Evolutionary conservation across 495 filamentous ascomycete genomes (phyloP), one percentile per base, ranked within the genome.

Genomic region (Neurospora intermedia): DNA sequence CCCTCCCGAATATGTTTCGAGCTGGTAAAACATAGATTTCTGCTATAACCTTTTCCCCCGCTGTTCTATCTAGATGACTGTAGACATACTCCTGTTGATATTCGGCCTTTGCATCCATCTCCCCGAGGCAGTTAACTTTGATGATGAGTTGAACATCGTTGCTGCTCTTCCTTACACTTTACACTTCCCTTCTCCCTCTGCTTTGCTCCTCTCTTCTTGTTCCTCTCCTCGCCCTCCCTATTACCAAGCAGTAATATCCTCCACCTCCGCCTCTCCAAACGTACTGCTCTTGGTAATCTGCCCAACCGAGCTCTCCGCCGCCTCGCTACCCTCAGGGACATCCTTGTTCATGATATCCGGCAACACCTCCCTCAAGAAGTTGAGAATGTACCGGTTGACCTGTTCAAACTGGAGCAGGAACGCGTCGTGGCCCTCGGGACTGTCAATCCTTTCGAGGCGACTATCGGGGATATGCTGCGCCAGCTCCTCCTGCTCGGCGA

Each of bases 321-420:
- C 82, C 16, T 79, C 83, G 16, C 80, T 86, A 18, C 54, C 54
- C 27, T 35, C 27, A 10, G 84, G 83, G 7, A 83, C 87, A 38
- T 88, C 84, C 74, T 86, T 86, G 42, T 84, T 82, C 92, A 97
- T 97, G 71, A 98, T 92, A 75, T 97, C 91, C 5, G 94, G 93
- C 69, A 98, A 81, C 9, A 91, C 89, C 77, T 96, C 89, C 59
- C 88, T 84, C 83, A 99, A 85, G 77, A 99, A 99, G 31, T 89
- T 88, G 8, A 98, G 78, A 59, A 97, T 92, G 79, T 97, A 91
- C 35, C 82, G 83, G 80, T 99, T 99, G 73, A 98, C 96, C 84
- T 98, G 95, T 83, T 97, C 92, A 77, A 99, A 99, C 80, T 98
- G 94, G 70, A 99, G 83, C 75, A 99, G 83, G 81, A 99, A 99